Conservation (phyloP, 768 basidiomycete genomes). For the Tulasnella sp. region DNA sequence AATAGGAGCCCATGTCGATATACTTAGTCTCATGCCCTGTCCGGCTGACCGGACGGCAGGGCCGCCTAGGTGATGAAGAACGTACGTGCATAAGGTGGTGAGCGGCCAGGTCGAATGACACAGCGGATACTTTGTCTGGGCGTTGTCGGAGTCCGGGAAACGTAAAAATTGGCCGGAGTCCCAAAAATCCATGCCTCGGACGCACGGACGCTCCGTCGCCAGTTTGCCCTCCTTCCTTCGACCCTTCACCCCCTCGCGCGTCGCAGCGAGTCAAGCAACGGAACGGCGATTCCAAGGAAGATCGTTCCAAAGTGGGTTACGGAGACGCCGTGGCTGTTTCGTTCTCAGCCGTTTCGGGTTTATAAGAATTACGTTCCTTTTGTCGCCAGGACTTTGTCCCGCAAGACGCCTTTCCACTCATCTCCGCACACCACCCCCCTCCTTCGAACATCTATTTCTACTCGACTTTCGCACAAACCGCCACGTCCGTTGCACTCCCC, state of each 20-base stretch:
- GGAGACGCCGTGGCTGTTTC: conserved; percentile 13
- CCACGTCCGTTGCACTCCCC: neutral
- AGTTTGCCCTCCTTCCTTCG: neutral
- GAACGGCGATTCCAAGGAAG: conserved; percentile 5
- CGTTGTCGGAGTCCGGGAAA: neutral
- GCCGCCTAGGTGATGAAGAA: conserved; percentile 3
- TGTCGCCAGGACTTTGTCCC: neutral
- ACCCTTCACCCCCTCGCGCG: neutral
- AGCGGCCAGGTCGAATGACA: conserved; percentile 8
- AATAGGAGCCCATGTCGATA: conserved; percentile 3
- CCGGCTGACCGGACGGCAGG: conserved; percentile 16
- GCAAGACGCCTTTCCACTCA: conserved; percentile 5
- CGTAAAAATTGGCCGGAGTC: conserved; percentile 21
- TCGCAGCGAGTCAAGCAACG: neutral
- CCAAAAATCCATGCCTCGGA: conserved; percentile 11
- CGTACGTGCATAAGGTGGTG: conserved; percentile 2
- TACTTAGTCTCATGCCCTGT: neutral
- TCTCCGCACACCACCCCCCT: conserved; percentile 1
- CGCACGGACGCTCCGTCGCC: conserved; percentile 6
- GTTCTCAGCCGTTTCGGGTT: conserved; percentile 1
- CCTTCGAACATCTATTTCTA: conserved; percentile 18
- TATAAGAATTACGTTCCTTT: neutral
- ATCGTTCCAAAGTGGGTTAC: conserved; percentile 14
- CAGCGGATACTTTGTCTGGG: conserved; percentile 19
- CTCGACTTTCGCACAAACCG: conserved; percentile 12